phyloP scores from a whole-genome alignment of 1,284 basidiomycete species.

The Wolfiporia cocos region DNA sequence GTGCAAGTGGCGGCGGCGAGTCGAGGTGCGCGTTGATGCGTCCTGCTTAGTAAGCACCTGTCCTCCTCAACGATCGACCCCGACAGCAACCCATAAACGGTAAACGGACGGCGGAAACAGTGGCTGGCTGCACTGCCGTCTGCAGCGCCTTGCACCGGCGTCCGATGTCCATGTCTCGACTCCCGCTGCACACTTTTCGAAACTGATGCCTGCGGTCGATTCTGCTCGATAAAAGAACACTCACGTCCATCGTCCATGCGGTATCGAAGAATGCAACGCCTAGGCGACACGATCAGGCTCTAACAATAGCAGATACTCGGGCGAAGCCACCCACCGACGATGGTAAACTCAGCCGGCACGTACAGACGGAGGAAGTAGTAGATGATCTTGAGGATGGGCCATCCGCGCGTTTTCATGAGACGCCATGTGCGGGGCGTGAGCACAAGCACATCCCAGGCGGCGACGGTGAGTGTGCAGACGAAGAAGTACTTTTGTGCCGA shows the following conservation, averaged over 20 bases:
- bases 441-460: constrained; percentile 81
- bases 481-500: constrained; percentile 82
- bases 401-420: constrained; percentile 57
- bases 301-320: not conserved
- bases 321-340: constrained; percentile 49
- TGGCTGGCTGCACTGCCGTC: too few relatives aligned
- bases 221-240: constrained; percentile 11
- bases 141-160: too few relatives aligned
- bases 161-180: too few relatives aligned
- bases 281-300: constrained; percentile 22
- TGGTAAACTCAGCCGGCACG: constrained; percentile 71
- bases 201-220: not conserved
- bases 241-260: constrained; percentile 48
- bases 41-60: too few relatives aligned
- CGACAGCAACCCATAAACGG: too few relatives aligned
- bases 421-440: constrained; percentile 72
- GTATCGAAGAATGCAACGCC: constrained; percentile 80
- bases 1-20: too few relatives aligned
- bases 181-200: not conserved
- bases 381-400: constrained; percentile 71
- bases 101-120: too few relatives aligned
- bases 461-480: constrained; percentile 79
- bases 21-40: too few relatives aligned
- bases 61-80: not conserved
- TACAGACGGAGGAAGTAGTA: constrained; percentile 68